A percentile compares a stretch with the other conserved stretches of the same genome.
Evolutionary conservation across 495 filamentous ascomycete species (phyloP).

Genomic region (Rusavskia elegans): DNA sequence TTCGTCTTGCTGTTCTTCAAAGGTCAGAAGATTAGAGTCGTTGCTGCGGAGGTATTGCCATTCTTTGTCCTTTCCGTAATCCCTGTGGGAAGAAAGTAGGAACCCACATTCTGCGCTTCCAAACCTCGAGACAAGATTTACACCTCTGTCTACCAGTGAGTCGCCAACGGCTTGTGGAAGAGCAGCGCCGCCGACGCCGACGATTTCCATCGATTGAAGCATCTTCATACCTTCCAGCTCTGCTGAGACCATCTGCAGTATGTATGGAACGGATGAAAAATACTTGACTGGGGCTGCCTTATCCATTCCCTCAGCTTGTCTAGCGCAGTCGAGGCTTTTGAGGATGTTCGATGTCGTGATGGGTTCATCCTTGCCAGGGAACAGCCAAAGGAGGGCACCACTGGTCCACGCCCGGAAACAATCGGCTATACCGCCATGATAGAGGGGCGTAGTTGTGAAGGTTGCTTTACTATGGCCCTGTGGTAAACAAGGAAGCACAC

Average conservation of each 20-base stretch:
- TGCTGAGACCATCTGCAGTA: slow-evolving; percentile 31
- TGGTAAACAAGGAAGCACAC: slow-evolving; percentile 27
- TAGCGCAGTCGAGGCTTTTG: slow-evolving; percentile 17
- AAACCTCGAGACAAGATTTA: slow-evolving; percentile 38
- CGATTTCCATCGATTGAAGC: slow-evolving; percentile 32
- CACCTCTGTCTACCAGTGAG: slow-evolving; percentile 23
- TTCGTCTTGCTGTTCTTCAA: slow-evolving; percentile 30
- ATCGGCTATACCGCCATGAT: slow-evolving; percentile 44
- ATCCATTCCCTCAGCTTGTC: background rate
- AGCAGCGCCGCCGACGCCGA: slow-evolving; percentile 42
- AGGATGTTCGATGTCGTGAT: slow-evolving; percentile 32
- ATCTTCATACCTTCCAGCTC: slow-evolving; percentile 18
- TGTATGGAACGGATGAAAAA: slow-evolving; percentile 42
- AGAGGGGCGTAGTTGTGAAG: slow-evolving; percentile 46
- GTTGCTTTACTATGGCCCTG: slow-evolving; percentile 21
- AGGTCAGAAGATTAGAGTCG: slow-evolving; percentile 22
- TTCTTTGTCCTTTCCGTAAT: slow-evolving; percentile 36
- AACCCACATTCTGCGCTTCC: slow-evolving; percentile 46
- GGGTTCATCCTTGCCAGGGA: slow-evolving; percentile 30
- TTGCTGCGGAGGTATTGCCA: slow-evolving; percentile 48
- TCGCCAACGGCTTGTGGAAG: slow-evolving; percentile 30
- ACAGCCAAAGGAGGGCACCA: slow-evolving; percentile 35
- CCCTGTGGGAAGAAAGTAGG: slow-evolving; percentile 32
- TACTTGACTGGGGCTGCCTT: slow-evolving; percentile 21
- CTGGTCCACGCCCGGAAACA: slow-evolving; percentile 37